Conservation (phyloP, 2,329 filamentous ascomycete species). For the Dothideomycetidae sp. region DNA sequence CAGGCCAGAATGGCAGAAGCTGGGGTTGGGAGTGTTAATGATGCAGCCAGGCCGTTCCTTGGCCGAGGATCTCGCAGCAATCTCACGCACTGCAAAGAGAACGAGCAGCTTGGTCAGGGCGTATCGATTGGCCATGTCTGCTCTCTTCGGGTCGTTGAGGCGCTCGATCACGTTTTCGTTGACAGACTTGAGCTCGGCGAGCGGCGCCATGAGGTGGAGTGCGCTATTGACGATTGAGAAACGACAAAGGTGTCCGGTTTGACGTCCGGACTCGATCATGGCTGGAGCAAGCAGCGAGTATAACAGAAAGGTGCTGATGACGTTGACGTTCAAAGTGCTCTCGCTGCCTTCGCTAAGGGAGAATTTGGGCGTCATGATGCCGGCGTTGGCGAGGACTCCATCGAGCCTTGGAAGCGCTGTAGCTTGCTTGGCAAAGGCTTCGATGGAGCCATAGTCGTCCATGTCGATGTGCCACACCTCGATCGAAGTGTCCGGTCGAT, state of each 20-base stretch:
- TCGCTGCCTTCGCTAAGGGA: constrained; percentile 20
- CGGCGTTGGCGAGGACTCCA: constrained; percentile 27
- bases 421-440: constrained; percentile 20
- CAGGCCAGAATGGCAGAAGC: constrained; percentile 37
- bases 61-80: no score
- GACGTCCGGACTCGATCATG: constrained; percentile 17
- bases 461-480: constrained; percentile 22
- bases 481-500: constrained; percentile 16
- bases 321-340: constrained; percentile 26
- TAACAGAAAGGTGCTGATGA: constrained; percentile 27
- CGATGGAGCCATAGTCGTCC: constrained; percentile 17
- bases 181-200: constrained; percentile 17
- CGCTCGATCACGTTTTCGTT: constrained; percentile 20
- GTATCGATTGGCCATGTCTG: constrained; percentile 13
- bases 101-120: constrained; percentile 23
- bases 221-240: constrained; percentile 30
- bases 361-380: constrained; percentile 20
- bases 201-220: constrained; percentile 24
- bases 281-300: no score
- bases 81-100: constrained; percentile 17
- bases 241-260: no score
- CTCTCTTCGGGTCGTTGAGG: constrained; percentile 14
- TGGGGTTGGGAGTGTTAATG: constrained; percentile 40
- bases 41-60: no score
- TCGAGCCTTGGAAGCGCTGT: constrained; percentile 22